phyloP scores from a whole-genome alignment of 768 basidiomycete genomes.

The Mycena albidolilacea region DNA sequence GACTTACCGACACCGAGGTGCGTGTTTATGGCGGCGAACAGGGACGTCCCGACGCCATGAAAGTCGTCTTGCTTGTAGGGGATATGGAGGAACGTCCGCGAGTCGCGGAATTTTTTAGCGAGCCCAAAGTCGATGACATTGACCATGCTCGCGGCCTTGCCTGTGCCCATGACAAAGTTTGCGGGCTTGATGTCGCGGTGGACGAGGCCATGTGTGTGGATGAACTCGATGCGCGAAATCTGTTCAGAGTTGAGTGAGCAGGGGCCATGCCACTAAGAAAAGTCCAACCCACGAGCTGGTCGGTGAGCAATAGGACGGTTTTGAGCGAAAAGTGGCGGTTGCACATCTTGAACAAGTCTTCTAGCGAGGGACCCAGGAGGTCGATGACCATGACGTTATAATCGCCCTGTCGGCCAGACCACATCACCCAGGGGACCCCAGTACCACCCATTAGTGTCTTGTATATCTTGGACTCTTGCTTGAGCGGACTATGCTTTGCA shows the following conservation, averaged over 20 bases:
- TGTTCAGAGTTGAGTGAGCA: slow-evolving; percentile 49
- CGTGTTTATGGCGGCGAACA: slow-evolving; percentile 83
- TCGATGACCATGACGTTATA: slow-evolving; percentile 99
- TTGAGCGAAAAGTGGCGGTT: slow-evolving; percentile 95
- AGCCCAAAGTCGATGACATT: slow-evolving; percentile 95
- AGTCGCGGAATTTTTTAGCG: slow-evolving; percentile 83
- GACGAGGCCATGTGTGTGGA: slow-evolving; percentile 94
- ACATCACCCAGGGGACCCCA: slow-evolving; percentile 93
- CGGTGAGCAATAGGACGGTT: slow-evolving; percentile 93
- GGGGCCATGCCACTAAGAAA: slow-evolving; percentile 30
- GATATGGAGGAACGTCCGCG: slow-evolving; percentile 75
- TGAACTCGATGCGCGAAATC: slow-evolving; percentile 97
- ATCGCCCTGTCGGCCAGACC: slow-evolving; percentile 91
- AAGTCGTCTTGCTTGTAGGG: slow-evolving; percentile 81
- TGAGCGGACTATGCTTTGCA: slow-evolving; percentile 75
- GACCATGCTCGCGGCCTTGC: slow-evolving; percentile 72
- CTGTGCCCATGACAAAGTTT: slow-evolving; percentile 96
- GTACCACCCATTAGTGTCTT: slow-evolving; percentile 91
- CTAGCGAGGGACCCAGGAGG: slow-evolving; percentile 91
- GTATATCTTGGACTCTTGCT: slow-evolving; percentile 93
- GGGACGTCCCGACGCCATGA: slow-evolving; percentile 84
- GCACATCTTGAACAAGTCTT: slow-evolving; percentile 90
- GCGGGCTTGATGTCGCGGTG: slow-evolving; percentile 99
- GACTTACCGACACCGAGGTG: slow-evolving; percentile 81
- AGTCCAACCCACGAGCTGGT: slow-evolving; percentile 86